Percentiles rank a stretch among this genome's conserved stretches.
These are phyloP conservation scores for Lepidium didymum DNA, from an alignment of 345 rosid species.

Conservation along the genomic window DNA sequence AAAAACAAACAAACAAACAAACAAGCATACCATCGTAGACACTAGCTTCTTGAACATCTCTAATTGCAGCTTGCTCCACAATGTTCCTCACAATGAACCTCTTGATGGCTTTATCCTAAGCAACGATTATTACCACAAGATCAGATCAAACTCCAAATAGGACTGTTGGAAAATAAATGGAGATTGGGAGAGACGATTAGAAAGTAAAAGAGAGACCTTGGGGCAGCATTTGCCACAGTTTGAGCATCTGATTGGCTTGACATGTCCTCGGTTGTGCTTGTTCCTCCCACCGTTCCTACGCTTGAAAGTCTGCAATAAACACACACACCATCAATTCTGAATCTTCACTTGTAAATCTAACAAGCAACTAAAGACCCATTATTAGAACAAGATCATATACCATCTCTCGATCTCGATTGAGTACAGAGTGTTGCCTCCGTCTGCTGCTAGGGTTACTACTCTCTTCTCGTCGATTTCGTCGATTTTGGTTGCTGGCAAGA, in stretches of 20 bases:
- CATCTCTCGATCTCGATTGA: not conserved
- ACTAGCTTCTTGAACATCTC: slow-evolving; percentile 90
- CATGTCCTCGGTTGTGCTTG: slow-evolving; percentile 97
- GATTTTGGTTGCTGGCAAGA: too few species aligned
- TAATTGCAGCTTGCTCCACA: slow-evolving; percentile 89
- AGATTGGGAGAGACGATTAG: not conserved
- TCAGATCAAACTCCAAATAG: not conserved
- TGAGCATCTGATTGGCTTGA: slow-evolving; percentile 86
- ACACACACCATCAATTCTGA: not conserved
- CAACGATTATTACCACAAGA: not conserved
- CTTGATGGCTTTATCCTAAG: slow-evolving; percentile 65
- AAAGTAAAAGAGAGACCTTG: slow-evolving; percentile 32
- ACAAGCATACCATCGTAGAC: slow-evolving; percentile 54
- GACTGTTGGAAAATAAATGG: not conserved
- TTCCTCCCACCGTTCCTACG: slow-evolving; percentile 95
- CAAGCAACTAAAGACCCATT: not conserved
- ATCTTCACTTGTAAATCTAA: not conserved
- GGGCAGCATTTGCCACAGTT: slow-evolving; percentile 98
- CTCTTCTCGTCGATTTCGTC: not conserved
- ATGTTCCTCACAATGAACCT: slow-evolving; percentile 91
- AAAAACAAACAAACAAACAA: not conserved
- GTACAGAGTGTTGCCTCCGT: not conserved
- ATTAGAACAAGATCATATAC: not conserved
- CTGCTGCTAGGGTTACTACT: not conserved
- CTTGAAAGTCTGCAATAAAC: slow-evolving; percentile 66